phyloP scores from a whole-genome alignment of 2,329 filamentous ascomycete genomes.

The Paraphaeosphaeria sporulosa region DNA sequence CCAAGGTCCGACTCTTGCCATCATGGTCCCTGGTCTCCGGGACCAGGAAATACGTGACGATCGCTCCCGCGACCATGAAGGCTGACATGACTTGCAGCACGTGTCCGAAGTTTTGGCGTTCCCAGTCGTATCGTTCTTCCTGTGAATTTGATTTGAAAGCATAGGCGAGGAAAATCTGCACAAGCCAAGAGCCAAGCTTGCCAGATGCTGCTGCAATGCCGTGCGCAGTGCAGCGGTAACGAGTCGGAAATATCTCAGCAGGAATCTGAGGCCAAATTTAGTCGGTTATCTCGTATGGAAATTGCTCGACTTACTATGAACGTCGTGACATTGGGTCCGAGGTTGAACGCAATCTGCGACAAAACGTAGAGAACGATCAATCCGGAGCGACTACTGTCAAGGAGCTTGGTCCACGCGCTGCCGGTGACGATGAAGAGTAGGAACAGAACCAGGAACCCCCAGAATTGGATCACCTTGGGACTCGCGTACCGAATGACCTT shows the following conservation, averaged over 20 bases:
- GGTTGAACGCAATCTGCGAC: conserved; percentile 45
- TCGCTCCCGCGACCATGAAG: conserved; percentile 44
- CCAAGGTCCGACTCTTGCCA: conserved; percentile 42
- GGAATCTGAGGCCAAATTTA: conserved; percentile 56
- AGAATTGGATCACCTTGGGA: conserved; percentile 44
- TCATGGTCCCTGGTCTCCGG: conserved; percentile 44
- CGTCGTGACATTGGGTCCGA: conserved; percentile 47
- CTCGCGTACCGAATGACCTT: conserved; percentile 44
- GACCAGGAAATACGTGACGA: conserved; percentile 41
- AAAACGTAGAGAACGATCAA: conserved; percentile 44
- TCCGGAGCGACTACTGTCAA: conserved; percentile 33
- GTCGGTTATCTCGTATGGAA: conserved; percentile 54
- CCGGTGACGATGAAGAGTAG: conserved; percentile 44
- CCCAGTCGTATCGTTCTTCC: conserved; percentile 28
- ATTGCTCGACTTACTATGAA: conserved; percentile 42
- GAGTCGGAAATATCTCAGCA: conserved; percentile 65
- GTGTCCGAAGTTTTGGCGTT: conserved; percentile 39
- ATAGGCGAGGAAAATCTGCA: conserved; percentile 50
- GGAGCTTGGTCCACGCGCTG: conserved; percentile 38
- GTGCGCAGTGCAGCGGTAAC: conserved; percentile 62
- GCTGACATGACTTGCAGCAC: conserved; percentile 44
- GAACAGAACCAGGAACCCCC: conserved; percentile 42
- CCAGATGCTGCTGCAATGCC: conserved; percentile 62
- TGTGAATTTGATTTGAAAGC: conserved; percentile 31
- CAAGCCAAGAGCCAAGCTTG: conserved; percentile 60